Evolutionary conservation across 202 grass and related monocot genomes (phyloP).

Genomic region (Zizania palustris): DNA sequence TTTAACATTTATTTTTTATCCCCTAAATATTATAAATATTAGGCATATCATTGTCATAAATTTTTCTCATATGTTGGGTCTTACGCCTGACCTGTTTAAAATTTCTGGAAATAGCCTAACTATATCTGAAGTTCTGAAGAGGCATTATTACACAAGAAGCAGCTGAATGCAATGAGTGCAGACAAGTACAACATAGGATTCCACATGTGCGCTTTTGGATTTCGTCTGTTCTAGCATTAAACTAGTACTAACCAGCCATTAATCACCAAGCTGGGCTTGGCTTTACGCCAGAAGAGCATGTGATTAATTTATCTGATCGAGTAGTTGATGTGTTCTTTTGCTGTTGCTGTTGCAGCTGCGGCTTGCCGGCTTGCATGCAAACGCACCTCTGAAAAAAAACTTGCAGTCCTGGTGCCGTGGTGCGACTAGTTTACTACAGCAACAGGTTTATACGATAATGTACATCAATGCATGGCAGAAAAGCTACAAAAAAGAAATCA

Average conservation of each 20-base stretch:
- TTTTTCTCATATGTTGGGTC: too few relatives aligned
- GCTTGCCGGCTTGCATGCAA: too few relatives aligned
- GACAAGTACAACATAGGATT: not conserved
- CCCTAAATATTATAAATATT: too few relatives aligned
- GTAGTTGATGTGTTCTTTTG: not conserved
- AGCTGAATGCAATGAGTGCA: not conserved
- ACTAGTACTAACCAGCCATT: not conserved
- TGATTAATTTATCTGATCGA: not conserved
- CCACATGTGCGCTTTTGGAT: not conserved
- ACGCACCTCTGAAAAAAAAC: not conserved
- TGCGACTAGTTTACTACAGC: not conserved
- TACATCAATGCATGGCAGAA: too few relatives aligned
- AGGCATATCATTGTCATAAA: too few relatives aligned
- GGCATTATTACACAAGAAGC: not conserved
- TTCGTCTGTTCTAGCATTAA: not conserved
- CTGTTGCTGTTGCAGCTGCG: not conserved
- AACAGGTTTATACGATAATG: too few relatives aligned
- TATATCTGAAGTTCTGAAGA: not conserved
- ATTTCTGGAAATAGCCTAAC: too few relatives aligned
- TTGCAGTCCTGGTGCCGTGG: slow-evolving; percentile 1
- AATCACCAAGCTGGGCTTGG: not conserved
- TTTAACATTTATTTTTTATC: too few relatives aligned
- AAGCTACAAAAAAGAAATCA: too few relatives aligned
- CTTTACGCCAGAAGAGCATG: slow-evolving; percentile 1
- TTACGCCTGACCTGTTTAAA: too few relatives aligned